Evolutionary conservation across 2,329 filamentous ascomycete genomes (phyloP), one percentile per base, ranked within the genome.

Genomic region (Seiridium unicorne): DNA sequence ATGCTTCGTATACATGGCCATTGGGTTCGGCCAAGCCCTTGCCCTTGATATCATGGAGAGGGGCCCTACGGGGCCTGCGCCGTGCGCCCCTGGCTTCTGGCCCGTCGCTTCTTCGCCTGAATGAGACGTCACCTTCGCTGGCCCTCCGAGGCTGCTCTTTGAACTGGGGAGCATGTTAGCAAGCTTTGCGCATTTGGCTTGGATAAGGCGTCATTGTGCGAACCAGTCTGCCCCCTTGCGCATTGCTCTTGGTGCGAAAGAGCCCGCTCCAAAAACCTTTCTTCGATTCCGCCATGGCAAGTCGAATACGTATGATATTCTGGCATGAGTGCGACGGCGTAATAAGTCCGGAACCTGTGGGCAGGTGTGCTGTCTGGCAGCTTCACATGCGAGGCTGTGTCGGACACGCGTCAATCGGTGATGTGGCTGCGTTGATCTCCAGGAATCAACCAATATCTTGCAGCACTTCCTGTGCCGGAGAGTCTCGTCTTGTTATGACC

Each of bases 41-140:
- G 26, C 76, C 76, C 63, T 78, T 79, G 61, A 67, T 58, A 62
- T 70, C 62, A 65, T 69, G 59, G 61, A 69, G 72, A 58, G 77
- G 75, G 5, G 77, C 72, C 58, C 76, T 76, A 58, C 77, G 76
- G 35, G 75, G 74, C 63, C 78, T 74, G 58, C 80, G 77, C 55
- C 80, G 77, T 54, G 75, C 69, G 62, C 67, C 69, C 8, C 62
- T 55, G 35, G 57, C 44, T 42, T 67, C 63, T n/a, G 60, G 60
- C 10, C 62, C 61, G 46, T 67, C 65, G 56, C 63, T 54, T 34
- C 61, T 64, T 44, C 63, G 67, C 54, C 65, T 70, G 44, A 65
- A 59, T 56, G 66, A 60, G 34, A 69, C 66, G 65, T 76, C 74
- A 44, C 72, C 71, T 26, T 75, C 72, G 55, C 73, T 75, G 4